Conservation (phyloP, 2,329 filamentous ascomycete species). For the Trichoderma sp. region DNA sequence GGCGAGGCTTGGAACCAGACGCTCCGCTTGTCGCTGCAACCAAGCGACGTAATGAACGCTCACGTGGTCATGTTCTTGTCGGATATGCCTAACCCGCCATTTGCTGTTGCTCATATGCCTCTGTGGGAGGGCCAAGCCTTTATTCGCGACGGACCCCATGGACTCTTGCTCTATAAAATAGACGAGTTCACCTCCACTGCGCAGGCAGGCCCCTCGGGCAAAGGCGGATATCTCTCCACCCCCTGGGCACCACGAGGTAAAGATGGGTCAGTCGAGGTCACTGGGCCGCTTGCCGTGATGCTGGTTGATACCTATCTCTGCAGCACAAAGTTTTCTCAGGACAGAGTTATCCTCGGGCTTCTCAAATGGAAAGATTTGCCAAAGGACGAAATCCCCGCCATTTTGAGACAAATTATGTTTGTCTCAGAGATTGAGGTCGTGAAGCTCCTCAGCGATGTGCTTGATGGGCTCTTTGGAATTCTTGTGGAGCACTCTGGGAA, state of each 20-base stretch:
- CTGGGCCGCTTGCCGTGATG: slow-evolving; percentile 76
- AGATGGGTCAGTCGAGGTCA: slow-evolving; percentile 69
- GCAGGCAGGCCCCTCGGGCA: slow-evolving; percentile 61
- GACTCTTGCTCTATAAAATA: slow-evolving; percentile 80
- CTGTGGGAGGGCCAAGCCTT: slow-evolving; percentile 93
- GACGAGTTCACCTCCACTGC: slow-evolving; percentile 82
- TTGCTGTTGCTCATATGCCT: slow-evolving; percentile 89
- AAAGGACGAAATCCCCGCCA: slow-evolving; percentile 66
- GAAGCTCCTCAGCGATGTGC: slow-evolving; percentile 84
- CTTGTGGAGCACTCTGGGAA: slow-evolving; percentile 88
- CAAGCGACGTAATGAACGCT: slow-evolving; percentile 74
- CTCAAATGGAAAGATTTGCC: slow-evolving; percentile 81
- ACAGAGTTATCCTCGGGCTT: slow-evolving; percentile 78
- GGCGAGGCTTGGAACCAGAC: slow-evolving; percentile 87
- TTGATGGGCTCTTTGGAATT: slow-evolving; percentile 88
- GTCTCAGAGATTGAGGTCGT: slow-evolving; percentile 97
- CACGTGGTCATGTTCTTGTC: slow-evolving; percentile 89
- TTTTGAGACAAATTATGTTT: slow-evolving; percentile 82
- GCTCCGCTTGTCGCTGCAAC: slow-evolving; percentile 73
- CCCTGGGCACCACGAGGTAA: slow-evolving; percentile 73
- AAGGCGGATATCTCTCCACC: slow-evolving; percentile 81
- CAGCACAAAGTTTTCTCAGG: slow-evolving; percentile 92
- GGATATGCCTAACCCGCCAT: slow-evolving; percentile 82
- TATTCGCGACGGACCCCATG: slow-evolving; percentile 78
- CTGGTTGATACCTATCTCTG: slow-evolving; percentile 82